Evolutionary conservation across 495 filamentous ascomycete species (phyloP).

Genomic region (Chaetomium tenue): DNA sequence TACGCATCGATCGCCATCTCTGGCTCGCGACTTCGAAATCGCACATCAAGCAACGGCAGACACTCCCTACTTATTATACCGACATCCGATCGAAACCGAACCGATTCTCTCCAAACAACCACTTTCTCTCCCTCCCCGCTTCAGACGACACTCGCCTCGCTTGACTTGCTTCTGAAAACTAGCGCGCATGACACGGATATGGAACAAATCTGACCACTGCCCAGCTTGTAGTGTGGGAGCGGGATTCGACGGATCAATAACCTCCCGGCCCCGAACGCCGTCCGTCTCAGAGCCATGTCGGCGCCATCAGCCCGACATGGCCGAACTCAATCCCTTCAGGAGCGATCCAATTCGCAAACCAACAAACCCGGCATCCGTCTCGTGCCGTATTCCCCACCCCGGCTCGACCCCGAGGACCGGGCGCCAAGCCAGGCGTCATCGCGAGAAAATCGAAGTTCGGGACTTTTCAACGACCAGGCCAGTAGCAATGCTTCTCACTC

Average conservation of each 20-base stretch:
- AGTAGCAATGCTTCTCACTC: conserved; percentile 17
- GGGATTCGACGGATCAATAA: conserved; percentile 28
- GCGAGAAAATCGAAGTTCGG: conserved; percentile 26
- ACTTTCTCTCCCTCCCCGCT: neutral
- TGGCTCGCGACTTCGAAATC: neutral
- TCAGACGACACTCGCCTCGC: conserved; percentile 13
- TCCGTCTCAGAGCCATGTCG: conserved; percentile 39
- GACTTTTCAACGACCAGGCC: conserved; percentile 29
- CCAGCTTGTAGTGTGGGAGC: conserved; percentile 29
- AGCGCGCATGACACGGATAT: conserved; percentile 37
- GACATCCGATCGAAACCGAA: conserved; percentile 5
- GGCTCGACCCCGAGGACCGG: conserved; percentile 37
- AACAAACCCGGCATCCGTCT: conserved; percentile 53
- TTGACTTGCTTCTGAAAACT: conserved; percentile 7
- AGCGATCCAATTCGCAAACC: conserved; percentile 55
- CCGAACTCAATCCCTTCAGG: conserved; percentile 50
- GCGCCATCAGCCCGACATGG: conserved; percentile 37
- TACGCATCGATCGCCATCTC: conserved; percentile 15
- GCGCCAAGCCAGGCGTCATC: conserved; percentile 37
- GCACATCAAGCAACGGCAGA: neutral
- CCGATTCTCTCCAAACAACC: neutral
- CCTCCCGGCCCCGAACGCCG: conserved; percentile 34
- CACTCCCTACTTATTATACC: conserved; percentile 9
- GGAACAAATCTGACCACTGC: conserved; percentile 36
- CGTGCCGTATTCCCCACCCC: conserved; percentile 54